Base-by-base conservation (phyloP, 805 yeast species). In the Kodamaea laetipori region DNA sequence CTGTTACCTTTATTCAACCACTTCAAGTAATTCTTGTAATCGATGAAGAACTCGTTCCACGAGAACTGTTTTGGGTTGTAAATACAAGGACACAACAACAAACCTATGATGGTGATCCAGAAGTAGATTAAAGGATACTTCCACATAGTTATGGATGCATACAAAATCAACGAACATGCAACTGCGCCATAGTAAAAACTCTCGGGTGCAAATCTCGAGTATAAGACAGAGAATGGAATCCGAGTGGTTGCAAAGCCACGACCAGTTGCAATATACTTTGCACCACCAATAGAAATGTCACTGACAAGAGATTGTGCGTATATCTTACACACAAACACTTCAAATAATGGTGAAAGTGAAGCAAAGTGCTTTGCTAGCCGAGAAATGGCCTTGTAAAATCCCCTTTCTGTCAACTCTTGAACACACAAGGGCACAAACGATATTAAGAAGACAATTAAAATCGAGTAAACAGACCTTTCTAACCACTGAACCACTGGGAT, bases 221-320 rank as follows among this genome's bases (percentile, higher is more conserved):
- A 86, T 36, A 87, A 69, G 8, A 71, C 62, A n/a, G 80, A 65
- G 56, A 85, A 84, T 25, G 88, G 81, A 36, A 78, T 73, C 58
- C 95, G 73, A 1, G 81, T 72, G 3, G 90, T 86, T 1, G 95
- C 89, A 60, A 86, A 81, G 8, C 90, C 90, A 64, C 95, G 74
- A 11, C 94, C 94, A 1, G 94, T 86, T 1, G 90, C 82, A 55
- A 86, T 83, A 64, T 86, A 86, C 55, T 81, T 73, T 3, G 95
- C 95, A 50, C 92, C 94, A 40, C 95, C 94, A 47, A 84, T 72
- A 9, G 85, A 67, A 51, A 86, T 64, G 63, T 86, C 90, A 49
- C 78, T 81, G 33, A 76, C 67, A 59, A 86, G 70, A 0, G 92
- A 79, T 38, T 81, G 79, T 2, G 92, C 82, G 59, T 86, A 86